A percentile compares a stretch with the other conserved stretches of the same genome.
Evolutionary conservation across 805 yeast species (phyloP).

Genomic region (Grigorovia jiainica): DNA sequence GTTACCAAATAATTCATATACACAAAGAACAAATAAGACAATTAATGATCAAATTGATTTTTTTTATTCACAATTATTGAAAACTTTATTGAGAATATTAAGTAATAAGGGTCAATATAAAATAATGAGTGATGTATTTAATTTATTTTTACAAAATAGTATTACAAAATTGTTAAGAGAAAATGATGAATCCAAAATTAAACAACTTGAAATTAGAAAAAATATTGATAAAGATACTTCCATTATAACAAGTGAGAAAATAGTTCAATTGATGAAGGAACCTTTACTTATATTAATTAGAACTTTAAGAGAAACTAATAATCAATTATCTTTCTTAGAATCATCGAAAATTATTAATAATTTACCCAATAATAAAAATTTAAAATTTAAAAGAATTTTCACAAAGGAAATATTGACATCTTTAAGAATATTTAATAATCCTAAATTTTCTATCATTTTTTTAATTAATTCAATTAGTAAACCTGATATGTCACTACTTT

Average conservation of each 20-base stretch:
- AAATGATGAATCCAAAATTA: no score
- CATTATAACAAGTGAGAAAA: neutral
- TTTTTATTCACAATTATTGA: neutral
- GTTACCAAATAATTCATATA: no score
- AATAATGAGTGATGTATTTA: neutral
- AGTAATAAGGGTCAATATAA: neutral
- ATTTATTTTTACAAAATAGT: neutral
- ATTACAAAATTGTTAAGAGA: neutral
- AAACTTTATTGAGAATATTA: neutral
- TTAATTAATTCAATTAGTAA: slow-evolving; percentile 11
- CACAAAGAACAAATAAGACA: slow-evolving; percentile 3
- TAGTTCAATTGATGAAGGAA: neutral
- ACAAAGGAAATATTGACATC: slow-evolving; percentile 16
- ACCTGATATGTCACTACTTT: slow-evolving; percentile 8
- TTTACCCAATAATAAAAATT: neutral
- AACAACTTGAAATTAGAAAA: no score
- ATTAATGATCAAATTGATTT: neutral
- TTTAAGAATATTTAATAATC: slow-evolving; percentile 21
- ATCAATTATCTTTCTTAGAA: neutral
- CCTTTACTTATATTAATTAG: neutral
- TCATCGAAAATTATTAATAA: neutral
- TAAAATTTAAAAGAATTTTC: slow-evolving; percentile 14
- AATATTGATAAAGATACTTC: no score
- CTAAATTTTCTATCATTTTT: slow-evolving; percentile 18
- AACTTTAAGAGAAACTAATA: neutral